phyloP scores from a whole-genome alignment of 2,329 filamentous ascomycete species.

The Nannizzia gypsea region DNA sequence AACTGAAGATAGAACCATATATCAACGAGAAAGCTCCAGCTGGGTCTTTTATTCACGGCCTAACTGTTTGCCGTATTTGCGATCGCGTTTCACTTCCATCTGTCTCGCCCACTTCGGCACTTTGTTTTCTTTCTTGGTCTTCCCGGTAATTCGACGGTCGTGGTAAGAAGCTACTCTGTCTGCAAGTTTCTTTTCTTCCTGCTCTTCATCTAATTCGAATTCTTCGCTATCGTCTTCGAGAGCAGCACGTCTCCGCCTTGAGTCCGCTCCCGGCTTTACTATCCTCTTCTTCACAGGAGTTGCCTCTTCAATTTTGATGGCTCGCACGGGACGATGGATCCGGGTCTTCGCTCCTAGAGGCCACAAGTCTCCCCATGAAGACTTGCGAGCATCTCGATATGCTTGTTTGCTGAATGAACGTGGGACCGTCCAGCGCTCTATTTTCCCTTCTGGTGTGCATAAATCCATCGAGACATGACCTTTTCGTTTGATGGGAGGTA shows the following conservation, averaged over 20 bases:
- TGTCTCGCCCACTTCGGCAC: background rate
- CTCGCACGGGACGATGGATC: conserved; percentile 39
- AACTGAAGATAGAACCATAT: background rate
- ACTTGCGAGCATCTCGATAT: conserved; percentile 86
- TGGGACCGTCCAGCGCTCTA: conserved; percentile 91
- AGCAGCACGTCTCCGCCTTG: background rate
- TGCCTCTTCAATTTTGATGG: background rate
- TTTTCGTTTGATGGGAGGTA: conserved; percentile 72
- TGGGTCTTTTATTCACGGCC: background rate
- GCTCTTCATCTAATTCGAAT: background rate
- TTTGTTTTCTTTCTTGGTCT: conserved; percentile 1
- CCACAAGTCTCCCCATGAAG: conserved; percentile 88
- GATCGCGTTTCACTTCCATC: background rate
- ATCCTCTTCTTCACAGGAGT: background rate
- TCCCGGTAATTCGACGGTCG: background rate
- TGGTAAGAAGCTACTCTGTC: background rate
- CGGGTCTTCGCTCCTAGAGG: conserved; percentile 86
- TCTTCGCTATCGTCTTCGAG: background rate
- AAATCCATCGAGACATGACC: conserved; percentile 84
- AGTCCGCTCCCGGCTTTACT: background rate
- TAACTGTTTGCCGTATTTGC: background rate
- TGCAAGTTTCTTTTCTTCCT: background rate
- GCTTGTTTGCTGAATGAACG: conserved; percentile 67
- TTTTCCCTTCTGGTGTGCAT: conserved; percentile 71
- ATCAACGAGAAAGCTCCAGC: background rate